Evolutionary conservation across 192 early-diverging fungal species (phyloP).

Genomic region (Backusella mclennaniae): DNA sequence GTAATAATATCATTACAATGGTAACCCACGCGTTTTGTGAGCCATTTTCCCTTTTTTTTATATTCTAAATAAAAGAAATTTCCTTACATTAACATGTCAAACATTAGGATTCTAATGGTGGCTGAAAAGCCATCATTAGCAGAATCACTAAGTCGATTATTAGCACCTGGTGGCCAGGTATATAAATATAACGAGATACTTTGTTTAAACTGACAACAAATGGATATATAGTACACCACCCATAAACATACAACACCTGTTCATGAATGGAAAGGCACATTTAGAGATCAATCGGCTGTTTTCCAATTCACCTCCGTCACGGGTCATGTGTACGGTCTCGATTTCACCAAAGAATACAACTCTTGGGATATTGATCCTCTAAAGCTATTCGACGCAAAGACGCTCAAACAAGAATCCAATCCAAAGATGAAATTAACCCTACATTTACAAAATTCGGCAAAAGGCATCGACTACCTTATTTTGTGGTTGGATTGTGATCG

Average conservation of each 20-base stretch:
- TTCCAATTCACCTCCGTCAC: constrained; percentile 42
- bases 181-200: background rate
- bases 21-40: background rate
- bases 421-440: constrained; percentile 45
- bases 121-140: constrained; percentile 48
- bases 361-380: constrained; percentile 49
- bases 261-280: constrained; percentile 32
- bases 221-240: constrained; percentile 20
- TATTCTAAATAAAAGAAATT: background rate
- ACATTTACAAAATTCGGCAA: constrained; percentile 43
- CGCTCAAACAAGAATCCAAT: constrained; percentile 44
- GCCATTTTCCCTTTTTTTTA: background rate
- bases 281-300: constrained; percentile 17
- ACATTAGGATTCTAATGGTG: constrained; percentile 17
- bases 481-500: constrained; percentile 56
- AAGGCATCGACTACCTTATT: constrained; percentile 46
- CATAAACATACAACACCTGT: constrained; percentile 30
- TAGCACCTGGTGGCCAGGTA: constrained; percentile 37
- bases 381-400: constrained; percentile 42
- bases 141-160: constrained; percentile 37
- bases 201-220: background rate
- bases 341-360: constrained; percentile 42
- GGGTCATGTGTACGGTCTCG: constrained; percentile 43
- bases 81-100: background rate
- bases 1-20: background rate